Base-by-base conservation (phyloP, 805 yeast genomes). In the Saturnispora sekii region DNA sequence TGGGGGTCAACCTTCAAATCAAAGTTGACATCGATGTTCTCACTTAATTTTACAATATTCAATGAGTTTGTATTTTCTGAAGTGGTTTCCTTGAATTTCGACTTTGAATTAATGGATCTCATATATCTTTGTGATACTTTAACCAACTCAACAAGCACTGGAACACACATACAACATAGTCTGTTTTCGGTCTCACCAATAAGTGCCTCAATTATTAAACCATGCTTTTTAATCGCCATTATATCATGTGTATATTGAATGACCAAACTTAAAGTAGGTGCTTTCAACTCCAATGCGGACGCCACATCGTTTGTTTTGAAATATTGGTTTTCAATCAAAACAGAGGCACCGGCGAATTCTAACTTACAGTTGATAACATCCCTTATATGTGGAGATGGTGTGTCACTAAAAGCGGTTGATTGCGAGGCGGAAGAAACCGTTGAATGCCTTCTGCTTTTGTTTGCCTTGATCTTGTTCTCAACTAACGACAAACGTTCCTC, bases 121-220 rank as follows among this genome's bases (percentile, higher is more conserved):
- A 82, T 67, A 58, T 78, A 67, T 10, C 62, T 59, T 51, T 75
- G 73, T 32, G 74, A 50, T 10, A 79, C 72, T 12, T 67, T 63
- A 11, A 71, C 63, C 42, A 87, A 66, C 45, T 82, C 93, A 35
- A 68, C 59, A 3, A 87, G 55, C 5, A 85, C 81, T 0, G 96
- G 95, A 32, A 87, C 87, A 60, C 95, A 86, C 0, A 78, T 66
- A 0, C 96, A 76, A 46, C 74, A 73, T 3, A 93, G 54, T 0
- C 71, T 72, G 55, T 93, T 93, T 41, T 76, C 77, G 0, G 96
- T 84, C 1, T 85, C 71, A 14, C 84, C 74, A 10, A 84, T 77
- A 9, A 71, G 60, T 1, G 82, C 66, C 46, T 82, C 84, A 26
- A 73, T 61, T 16, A 70, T 66, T 17, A 80, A 53, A 18, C 50